These are phyloP conservation scores for Nicotiana noctiflora DNA, from an alignment of 257 asterid genomes.

Conservation along the genomic window DNA sequence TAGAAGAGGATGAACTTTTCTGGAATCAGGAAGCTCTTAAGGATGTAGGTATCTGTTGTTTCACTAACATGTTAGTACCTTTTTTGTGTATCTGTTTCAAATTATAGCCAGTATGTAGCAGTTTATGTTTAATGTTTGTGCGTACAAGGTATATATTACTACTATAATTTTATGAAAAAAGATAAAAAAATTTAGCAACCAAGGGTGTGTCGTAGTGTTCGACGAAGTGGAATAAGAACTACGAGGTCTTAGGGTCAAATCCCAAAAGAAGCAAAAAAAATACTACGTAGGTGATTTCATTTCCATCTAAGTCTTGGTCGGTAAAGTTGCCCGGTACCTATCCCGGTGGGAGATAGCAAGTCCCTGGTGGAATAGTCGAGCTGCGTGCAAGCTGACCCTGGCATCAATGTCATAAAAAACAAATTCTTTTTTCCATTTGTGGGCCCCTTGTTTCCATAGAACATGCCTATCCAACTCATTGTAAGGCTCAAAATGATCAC, in stretches of 20 bases:
- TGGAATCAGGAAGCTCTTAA: slow-evolving; percentile 98
- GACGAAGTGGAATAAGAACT: too few relatives aligned
- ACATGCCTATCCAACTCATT: not conserved
- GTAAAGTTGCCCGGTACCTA: too few relatives aligned
- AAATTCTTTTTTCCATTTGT: too few relatives aligned
- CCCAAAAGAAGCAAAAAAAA: too few relatives aligned
- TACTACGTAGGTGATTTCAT: too few relatives aligned
- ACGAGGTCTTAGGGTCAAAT: too few relatives aligned
- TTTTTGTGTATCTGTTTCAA: not conserved
- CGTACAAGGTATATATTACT: not conserved
- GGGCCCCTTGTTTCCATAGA: not conserved
- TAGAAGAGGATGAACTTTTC: slow-evolving; percentile 79
- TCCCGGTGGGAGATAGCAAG: too few relatives aligned
- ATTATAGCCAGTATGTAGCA: not conserved
- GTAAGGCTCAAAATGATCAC: not conserved
- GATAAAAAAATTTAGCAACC: not conserved
- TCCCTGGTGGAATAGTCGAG: too few relatives aligned
- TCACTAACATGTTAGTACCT: not conserved
- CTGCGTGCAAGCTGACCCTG: too few relatives aligned
- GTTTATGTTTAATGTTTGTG: not conserved
- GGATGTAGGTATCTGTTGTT: slow-evolving; percentile 39
- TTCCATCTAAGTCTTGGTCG: too few relatives aligned
- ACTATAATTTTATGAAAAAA: not conserved
- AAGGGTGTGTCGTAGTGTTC: too few relatives aligned
- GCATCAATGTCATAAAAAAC: too few relatives aligned